Percentiles rank a stretch among this genome's conserved stretches.
Evolutionary conservation across 768 basidiomycete species (phyloP).

Genomic region (Trametes villosa): DNA sequence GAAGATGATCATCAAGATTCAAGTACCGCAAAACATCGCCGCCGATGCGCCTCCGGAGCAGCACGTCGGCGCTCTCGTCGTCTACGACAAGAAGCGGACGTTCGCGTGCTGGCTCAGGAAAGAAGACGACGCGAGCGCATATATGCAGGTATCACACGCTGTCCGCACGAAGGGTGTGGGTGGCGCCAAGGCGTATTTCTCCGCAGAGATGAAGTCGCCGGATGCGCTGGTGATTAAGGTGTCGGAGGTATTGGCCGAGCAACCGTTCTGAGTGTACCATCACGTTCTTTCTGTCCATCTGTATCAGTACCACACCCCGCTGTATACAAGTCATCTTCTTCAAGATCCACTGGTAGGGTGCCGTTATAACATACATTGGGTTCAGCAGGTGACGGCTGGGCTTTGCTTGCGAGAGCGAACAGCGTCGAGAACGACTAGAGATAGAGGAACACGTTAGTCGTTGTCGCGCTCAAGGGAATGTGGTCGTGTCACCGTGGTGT

Average conservation of each 20-base stretch:
- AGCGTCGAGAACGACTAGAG: too few species aligned
- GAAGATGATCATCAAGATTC: conserved; percentile 57
- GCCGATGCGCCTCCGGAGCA: conserved; percentile 19
- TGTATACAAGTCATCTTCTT: too few species aligned
- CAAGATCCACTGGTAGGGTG: too few species aligned
- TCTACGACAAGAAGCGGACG: conserved; percentile 60
- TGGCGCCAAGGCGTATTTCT: conserved; percentile 58
- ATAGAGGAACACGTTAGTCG: too few species aligned
- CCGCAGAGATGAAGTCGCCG: conserved; percentile 51
- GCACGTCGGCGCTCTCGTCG: conserved; percentile 34
- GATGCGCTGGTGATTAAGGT: conserved; percentile 55
- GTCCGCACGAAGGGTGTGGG: conserved; percentile 47
- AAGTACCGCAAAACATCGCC: conserved; percentile 42
- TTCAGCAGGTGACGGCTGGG: too few species aligned
- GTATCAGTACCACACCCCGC: too few species aligned
- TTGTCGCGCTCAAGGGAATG: too few species aligned
- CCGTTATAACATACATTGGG: too few species aligned
- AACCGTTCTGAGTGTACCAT: conserved; percentile 57
- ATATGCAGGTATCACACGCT: conserved; percentile 44
- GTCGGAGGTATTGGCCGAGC: conserved; percentile 57
- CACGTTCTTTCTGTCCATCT: too few species aligned
- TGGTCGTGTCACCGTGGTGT: too few species aligned
- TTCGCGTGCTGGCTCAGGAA: conserved; percentile 50
- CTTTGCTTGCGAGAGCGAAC: too few species aligned
- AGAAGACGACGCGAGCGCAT: conserved; percentile 39